phyloP scores from a whole-genome alignment of 2,329 filamentous ascomycete species.

The Zasmidium cellare region DNA sequence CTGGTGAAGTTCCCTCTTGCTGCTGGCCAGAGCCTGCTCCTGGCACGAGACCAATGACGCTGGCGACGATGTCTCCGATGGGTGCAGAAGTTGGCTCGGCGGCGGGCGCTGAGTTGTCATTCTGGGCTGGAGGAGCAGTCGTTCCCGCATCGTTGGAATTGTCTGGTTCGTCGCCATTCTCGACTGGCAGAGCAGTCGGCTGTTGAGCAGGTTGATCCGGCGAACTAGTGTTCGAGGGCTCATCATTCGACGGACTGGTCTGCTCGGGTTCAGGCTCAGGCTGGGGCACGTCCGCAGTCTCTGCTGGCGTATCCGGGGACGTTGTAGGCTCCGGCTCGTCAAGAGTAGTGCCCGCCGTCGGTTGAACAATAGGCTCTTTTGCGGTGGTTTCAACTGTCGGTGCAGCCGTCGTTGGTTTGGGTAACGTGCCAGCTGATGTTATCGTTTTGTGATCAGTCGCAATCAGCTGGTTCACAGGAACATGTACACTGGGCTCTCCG shows the following conservation, averaged over 20 bases:
- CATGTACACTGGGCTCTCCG: slow-evolving; percentile 13
- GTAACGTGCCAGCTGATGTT: slow-evolving; percentile 6
- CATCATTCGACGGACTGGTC: background rate
- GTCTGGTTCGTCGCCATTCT: too few relatives aligned
- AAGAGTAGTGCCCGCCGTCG: background rate
- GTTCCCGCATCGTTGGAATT: too few relatives aligned
- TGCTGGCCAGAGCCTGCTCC: background rate
- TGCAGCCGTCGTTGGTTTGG: background rate
- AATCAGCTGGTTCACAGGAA: slow-evolving; percentile 14
- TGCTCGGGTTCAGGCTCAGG: background rate
- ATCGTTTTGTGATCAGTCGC: slow-evolving; percentile 11
- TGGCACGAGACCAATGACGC: slow-evolving; percentile 9
- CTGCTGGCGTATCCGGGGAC: background rate
- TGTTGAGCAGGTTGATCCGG: background rate
- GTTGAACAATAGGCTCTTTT: background rate
- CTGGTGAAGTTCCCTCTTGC: background rate
- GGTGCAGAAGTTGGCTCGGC: background rate
- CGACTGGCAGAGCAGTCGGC: background rate
- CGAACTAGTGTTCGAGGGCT: background rate
- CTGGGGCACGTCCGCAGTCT: too few relatives aligned
- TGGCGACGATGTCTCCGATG: slow-evolving; percentile 8
- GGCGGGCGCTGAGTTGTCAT: background rate
- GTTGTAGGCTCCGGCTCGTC: background rate
- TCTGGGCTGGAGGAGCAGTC: background rate
- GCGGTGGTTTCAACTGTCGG: background rate